These are phyloP conservation scores for Eutrema japonicum DNA, from an alignment of 345 rosid species.

Conservation along the genomic window DNA sequence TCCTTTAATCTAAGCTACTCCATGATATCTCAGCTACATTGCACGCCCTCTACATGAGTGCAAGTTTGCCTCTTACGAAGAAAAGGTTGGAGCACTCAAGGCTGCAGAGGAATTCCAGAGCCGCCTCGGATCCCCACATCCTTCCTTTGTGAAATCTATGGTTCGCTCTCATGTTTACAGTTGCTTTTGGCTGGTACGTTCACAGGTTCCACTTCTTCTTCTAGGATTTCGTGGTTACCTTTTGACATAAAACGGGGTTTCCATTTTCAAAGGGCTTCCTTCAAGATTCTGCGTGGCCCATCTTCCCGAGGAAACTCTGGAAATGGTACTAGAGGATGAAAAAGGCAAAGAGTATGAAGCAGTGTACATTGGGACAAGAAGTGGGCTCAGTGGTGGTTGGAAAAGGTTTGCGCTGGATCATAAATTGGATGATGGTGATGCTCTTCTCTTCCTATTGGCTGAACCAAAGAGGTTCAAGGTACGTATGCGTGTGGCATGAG, in stretches of 20 bases:
- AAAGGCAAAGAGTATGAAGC: constrained; percentile 53
- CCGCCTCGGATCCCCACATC: constrained; percentile 47
- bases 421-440: constrained; percentile 69
- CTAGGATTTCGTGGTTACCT: neutral
- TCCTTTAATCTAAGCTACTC: neutral
- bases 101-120: constrained; percentile 56
- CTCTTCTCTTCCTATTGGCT: constrained; percentile 60
- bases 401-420: constrained; percentile 72
- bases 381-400: constrained; percentile 80
- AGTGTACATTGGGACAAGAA: constrained; percentile 52
- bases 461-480: constrained; percentile 60
- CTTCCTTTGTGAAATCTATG: constrained; percentile 69
- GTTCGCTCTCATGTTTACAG: constrained; percentile 75
- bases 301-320: constrained; percentile 54
- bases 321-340: constrained; percentile 54
- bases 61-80: constrained; percentile 55
- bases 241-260: neutral
- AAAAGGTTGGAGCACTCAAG: constrained; percentile 42
- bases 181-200: constrained; percentile 73
- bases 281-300: constrained; percentile 51
- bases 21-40: constrained; percentile 45
- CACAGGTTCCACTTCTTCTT: neutral
- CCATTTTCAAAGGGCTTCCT: constrained; percentile 55
- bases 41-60: constrained; percentile 58
- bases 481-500: constrained; percentile 6